Evolutionary conservation across 1,284 basidiomycete genomes (phyloP).

Genomic region (Singerocomus inundabilis): DNA sequence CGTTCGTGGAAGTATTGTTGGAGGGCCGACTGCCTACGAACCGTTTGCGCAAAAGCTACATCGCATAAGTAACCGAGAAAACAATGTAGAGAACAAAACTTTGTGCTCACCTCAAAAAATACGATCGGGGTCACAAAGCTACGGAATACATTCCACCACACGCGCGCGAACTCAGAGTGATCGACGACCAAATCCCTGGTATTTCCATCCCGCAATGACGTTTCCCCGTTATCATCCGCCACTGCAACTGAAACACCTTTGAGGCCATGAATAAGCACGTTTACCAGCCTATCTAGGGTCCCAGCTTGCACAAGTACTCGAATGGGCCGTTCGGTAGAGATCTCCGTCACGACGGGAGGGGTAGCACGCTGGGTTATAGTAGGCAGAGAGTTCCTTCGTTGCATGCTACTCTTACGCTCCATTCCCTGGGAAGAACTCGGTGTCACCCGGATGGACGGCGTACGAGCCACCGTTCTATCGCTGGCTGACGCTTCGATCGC

Average conservation of each 20-base stretch:
- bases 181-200: constrained; percentile 70
- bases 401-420: constrained; percentile 71
- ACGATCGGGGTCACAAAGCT: constrained; percentile 76
- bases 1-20: constrained; percentile 34
- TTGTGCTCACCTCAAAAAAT: constrained; percentile 72
- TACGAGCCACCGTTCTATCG: constrained; percentile 50
- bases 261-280: constrained; percentile 73
- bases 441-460: constrained; percentile 73
- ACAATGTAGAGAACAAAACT: not conserved
- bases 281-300: constrained; percentile 69
- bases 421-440: constrained; percentile 61
- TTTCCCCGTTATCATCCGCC: constrained; percentile 81
- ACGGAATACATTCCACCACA: constrained; percentile 80
- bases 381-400: constrained; percentile 73
- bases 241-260: constrained; percentile 73
- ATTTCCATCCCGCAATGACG: constrained; percentile 66
- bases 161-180: constrained; percentile 62
- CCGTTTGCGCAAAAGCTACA: constrained; percentile 69
- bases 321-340: constrained; percentile 62
- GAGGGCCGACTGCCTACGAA: constrained; percentile 53
- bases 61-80: constrained; percentile 9
- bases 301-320: constrained; percentile 76
- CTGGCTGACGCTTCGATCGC: constrained; percentile 40
- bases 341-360: constrained; percentile 54
- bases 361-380: constrained; percentile 63